A percentile compares a stretch with the other conserved stretches of the same genome.
Conservation (phyloP, 805 yeast species). For the Metschnikowia koreensis region DNA sequence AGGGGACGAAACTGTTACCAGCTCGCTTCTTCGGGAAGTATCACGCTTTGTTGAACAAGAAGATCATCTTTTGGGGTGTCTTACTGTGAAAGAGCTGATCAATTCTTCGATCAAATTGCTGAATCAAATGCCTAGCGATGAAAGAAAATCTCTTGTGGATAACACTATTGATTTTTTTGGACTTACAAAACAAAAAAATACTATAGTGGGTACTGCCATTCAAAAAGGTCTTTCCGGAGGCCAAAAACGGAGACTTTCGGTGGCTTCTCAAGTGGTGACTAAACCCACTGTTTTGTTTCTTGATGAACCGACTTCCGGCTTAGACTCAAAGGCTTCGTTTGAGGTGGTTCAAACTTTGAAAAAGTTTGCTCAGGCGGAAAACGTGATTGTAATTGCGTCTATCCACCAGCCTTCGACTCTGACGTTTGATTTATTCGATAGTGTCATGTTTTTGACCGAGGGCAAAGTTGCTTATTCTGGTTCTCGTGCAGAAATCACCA, state of each 20-base stretch:
- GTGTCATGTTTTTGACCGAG: conserved; percentile 62
- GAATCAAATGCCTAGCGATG: conserved; percentile 43
- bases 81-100: conserved; percentile 71
- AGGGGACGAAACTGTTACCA: conserved; percentile 7
- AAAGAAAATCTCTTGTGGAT: conserved; percentile 50
- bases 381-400: conserved; percentile 69
- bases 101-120: conserved; percentile 67
- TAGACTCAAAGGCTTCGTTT: conserved; percentile 75
- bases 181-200: conserved; percentile 58
- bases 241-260: conserved; percentile 71
- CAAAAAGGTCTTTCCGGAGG: conserved; percentile 79
- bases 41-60: conserved; percentile 64
- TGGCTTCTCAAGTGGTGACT: conserved; percentile 73
- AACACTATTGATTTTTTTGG: conserved; percentile 65
- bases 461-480: conserved; percentile 52
- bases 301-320: conserved; percentile 87
- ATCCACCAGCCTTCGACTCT: conserved; percentile 86
- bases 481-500: conserved; percentile 40
- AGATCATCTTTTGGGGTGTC: conserved; percentile 66
- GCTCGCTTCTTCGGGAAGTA: conserved; percentile 14
- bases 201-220: conserved; percentile 49
- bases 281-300: conserved; percentile 74
- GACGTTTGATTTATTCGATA: conserved; percentile 65
- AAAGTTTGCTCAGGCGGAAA: conserved; percentile 41
- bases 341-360: conserved; percentile 59